A percentile compares a stretch with the other conserved stretches of the same genome.
Evolutionary conservation across 2,329 filamentous ascomycete genomes (phyloP).

Genomic region (Alternaria postmessia): DNA sequence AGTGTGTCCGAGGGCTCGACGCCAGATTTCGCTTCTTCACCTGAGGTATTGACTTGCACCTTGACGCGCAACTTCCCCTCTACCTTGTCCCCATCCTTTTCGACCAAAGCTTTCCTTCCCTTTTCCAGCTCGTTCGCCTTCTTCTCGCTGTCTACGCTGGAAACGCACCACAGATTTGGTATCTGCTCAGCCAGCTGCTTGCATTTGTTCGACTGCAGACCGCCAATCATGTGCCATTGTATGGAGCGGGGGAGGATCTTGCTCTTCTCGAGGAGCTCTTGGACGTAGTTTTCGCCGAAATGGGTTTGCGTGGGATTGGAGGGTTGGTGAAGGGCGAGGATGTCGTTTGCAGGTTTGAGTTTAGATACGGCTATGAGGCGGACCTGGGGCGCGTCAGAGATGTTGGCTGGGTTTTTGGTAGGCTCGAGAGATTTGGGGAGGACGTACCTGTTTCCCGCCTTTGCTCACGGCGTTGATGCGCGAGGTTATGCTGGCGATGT

Average conservation of each 20-base stretch:
- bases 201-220: constrained; percentile 92
- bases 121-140: constrained; percentile 86
- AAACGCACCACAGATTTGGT: constrained; percentile 89
- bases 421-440: not conserved
- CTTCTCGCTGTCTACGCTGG: constrained; percentile 85
- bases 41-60: constrained; percentile 95
- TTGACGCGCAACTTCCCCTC: constrained; percentile 70
- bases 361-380: constrained; percentile 96
- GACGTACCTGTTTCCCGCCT: constrained; percentile 38
- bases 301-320: constrained; percentile 65
- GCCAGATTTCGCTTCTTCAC: constrained; percentile 85
- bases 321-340: constrained; percentile 78
- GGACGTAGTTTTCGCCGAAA: constrained; percentile 93
- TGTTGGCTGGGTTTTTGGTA: not conserved
- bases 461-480: constrained; percentile 53
- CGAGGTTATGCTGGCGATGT: constrained; percentile 52
- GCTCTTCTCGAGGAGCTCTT: constrained; percentile 86
- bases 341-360: constrained; percentile 90
- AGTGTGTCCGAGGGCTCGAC: constrained; percentile 72
- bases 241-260: constrained; percentile 77
- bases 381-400: constrained; percentile 59
- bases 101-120: constrained; percentile 68
- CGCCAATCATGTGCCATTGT: constrained; percentile 96
- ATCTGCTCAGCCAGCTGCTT: constrained; percentile 82
- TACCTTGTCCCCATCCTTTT: constrained; percentile 33